Conservation (phyloP, 306 rosid species). For the Inga leiocalycina region DNA sequence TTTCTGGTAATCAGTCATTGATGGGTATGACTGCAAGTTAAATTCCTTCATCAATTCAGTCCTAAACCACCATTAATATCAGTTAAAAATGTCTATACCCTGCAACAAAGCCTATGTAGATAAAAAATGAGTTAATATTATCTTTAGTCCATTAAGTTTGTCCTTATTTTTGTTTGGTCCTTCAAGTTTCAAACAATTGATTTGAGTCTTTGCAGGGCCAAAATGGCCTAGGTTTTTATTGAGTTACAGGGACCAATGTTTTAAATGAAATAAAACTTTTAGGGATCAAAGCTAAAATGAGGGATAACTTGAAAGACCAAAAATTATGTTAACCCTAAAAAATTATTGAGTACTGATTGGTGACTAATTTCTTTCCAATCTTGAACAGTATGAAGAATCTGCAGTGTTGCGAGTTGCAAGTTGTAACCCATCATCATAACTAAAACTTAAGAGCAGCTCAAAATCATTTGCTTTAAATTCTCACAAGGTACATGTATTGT, state of each 20-base stretch:
- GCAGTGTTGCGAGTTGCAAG: not conserved
- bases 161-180: too few species aligned
- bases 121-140: too few species aligned
- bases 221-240: too few species aligned
- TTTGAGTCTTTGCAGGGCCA: too few species aligned
- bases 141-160: too few species aligned
- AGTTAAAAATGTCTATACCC: not conserved
- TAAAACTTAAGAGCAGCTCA: not conserved
- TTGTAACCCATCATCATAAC: not conserved
- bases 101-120: not conserved
- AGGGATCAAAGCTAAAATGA: too few species aligned
- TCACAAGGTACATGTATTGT: not conserved
- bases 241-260: too few species aligned
- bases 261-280: too few species aligned
- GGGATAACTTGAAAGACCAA: too few species aligned
- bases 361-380: not conserved
- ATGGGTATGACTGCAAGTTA: slow-evolving; percentile 73
- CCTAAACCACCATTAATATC: not conserved
- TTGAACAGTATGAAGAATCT: not conserved
- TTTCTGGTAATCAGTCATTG: slow-evolving; percentile 76
- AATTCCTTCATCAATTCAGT: not conserved
- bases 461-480: not conserved
- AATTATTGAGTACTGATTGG: not conserved
- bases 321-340: too few species aligned
- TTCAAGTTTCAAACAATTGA: too few species aligned